A percentile compares a stretch with the other conserved stretches of the same genome.
phyloP scores from a whole-genome alignment of 352 stramenopile genomes.

The Phytophthora boehmeriae region DNA sequence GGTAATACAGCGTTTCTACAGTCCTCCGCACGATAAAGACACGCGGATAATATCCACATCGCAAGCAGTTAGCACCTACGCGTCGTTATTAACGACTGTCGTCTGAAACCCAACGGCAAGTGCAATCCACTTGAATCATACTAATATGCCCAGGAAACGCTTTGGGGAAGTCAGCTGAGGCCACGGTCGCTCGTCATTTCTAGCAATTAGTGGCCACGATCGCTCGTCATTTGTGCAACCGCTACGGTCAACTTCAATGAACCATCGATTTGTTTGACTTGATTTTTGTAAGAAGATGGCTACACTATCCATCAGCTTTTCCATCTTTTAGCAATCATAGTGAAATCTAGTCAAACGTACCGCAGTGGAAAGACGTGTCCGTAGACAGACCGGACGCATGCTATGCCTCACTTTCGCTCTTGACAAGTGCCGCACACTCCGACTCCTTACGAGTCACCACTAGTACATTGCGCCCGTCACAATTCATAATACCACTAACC shows the following conservation, averaged over 20 bases:
- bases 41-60: no score
- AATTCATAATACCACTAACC: slow-evolving; percentile 14
- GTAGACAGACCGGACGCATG: slow-evolving; percentile 13
- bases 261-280: not conserved
- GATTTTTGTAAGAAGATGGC: slow-evolving; percentile 5
- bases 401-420: slow-evolving; percentile 12
- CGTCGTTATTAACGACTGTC: no score
- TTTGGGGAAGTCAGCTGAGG: no score
- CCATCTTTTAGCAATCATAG: not conserved
- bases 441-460: slow-evolving; percentile 5
- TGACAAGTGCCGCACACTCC: slow-evolving; percentile 11
- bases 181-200: no score
- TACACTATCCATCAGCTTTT: no score
- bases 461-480: slow-evolving; percentile 9
- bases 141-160: no score
- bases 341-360: slow-evolving; percentile 16
- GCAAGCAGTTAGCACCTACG: no score
- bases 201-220: slow-evolving; percentile 18
- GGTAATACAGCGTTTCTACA: no score
- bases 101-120: no score
- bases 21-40: no score
- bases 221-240: slow-evolving; percentile 13
- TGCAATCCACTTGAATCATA: no score
- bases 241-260: slow-evolving; percentile 10
- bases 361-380: slow-evolving; percentile 13